Conservation (phyloP, 768 basidiomycete species). For the Heimioporus sp. region DNA sequence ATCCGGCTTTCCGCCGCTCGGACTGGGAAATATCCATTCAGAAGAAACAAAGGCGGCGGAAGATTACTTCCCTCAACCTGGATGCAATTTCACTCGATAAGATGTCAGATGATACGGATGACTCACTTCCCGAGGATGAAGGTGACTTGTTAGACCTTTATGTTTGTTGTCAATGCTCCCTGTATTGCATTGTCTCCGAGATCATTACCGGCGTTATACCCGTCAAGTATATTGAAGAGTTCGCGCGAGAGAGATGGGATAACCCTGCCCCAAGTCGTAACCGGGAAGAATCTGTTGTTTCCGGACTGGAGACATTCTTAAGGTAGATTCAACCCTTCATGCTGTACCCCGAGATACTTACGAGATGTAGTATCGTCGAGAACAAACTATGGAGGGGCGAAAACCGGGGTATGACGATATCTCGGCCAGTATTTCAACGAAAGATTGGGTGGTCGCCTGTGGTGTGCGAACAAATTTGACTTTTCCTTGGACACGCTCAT, state of each 20-base stretch:
- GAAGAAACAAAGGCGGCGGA: slow-evolving; percentile 54
- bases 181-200: slow-evolving; percentile 68
- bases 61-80: slow-evolving; percentile 41
- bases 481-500: slow-evolving; percentile 9
- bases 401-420: slow-evolving; percentile 52
- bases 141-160: slow-evolving; percentile 72
- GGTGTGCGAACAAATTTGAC: slow-evolving; percentile 44
- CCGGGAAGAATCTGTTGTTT: slow-evolving; percentile 51
- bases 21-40: slow-evolving; percentile 57
- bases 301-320: slow-evolving; percentile 64
- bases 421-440: slow-evolving; percentile 51
- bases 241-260: slow-evolving; percentile 56
- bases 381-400: slow-evolving; percentile 76
- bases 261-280: slow-evolving; percentile 58
- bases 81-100: slow-evolving; percentile 21
- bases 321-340: slow-evolving; percentile 43
- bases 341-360: slow-evolving; percentile 1
- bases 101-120: slow-evolving; percentile 33
- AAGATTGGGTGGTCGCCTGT: slow-evolving; percentile 66
- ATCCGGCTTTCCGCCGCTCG: slow-evolving; percentile 55
- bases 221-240: slow-evolving; percentile 57
- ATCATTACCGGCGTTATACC: slow-evolving; percentile 75
- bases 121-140: slow-evolving; percentile 33
- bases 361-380: slow-evolving; percentile 57
- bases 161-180: slow-evolving; percentile 81